Evolutionary conservation across 1,284 basidiomycete species (phyloP).

Genomic region (Entoloma clypeatum): DNA sequence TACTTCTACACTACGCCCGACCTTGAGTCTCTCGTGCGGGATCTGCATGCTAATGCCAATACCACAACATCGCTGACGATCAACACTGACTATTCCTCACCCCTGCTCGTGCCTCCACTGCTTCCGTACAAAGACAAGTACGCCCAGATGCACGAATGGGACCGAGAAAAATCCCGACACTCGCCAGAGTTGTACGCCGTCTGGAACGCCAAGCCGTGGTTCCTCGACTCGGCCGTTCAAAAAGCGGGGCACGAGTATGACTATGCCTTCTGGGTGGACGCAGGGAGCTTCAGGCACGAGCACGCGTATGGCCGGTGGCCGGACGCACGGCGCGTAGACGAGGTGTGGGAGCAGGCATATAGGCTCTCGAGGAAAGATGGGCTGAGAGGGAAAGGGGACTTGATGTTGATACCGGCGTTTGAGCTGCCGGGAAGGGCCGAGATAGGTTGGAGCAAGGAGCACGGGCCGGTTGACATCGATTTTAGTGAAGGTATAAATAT

Average conservation of each 20-base stretch:
- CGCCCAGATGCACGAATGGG: constrained; percentile 37
- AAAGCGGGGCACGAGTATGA: constrained; percentile 32
- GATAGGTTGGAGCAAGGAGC: constrained; percentile 38
- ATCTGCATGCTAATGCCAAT: constrained; percentile 23
- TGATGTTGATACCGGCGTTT: constrained; percentile 44
- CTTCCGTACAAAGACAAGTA: constrained; percentile 32
- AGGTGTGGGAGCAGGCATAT: constrained; percentile 37
- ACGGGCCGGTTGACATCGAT: constrained; percentile 46
- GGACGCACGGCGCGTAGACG: constrained; percentile 34
- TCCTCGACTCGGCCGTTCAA: constrained; percentile 39
- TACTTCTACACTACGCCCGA: constrained; percentile 50
- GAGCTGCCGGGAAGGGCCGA: constrained; percentile 29
- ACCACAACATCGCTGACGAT: constrained; percentile 28
- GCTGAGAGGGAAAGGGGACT: constrained; percentile 25
- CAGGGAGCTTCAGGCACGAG: constrained; percentile 41
- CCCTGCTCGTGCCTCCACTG: constrained; percentile 47
- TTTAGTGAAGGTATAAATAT: constrained; percentile 44
- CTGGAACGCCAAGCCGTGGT: constrained; percentile 51
- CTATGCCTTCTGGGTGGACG: constrained; percentile 53
- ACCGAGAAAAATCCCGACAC: constrained; percentile 40
- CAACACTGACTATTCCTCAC: constrained; percentile 33
- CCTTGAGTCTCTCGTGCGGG: constrained; percentile 32
- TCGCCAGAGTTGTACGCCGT: constrained; percentile 48
- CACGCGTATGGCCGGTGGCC: constrained; percentile 46
- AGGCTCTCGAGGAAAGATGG: constrained; percentile 18